Evolutionary conservation across 345 rosid genomes (phyloP), one percentile per base, ranked within the genome.

Genomic region (Geranium rotundifolium): DNA sequence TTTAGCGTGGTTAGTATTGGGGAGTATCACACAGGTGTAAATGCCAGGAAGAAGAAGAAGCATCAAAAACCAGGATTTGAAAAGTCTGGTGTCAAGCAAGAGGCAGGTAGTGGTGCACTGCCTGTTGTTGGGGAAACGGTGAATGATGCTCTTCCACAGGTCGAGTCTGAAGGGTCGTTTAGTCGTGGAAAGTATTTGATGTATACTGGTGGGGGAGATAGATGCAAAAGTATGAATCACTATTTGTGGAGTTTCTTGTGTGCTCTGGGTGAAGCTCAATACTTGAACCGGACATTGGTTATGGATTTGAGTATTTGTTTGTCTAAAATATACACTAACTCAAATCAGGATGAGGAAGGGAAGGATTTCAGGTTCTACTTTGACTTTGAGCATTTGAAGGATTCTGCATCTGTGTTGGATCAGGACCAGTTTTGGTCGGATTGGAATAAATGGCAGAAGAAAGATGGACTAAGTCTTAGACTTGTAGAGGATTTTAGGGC

Each of bases 221-320:
- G 90, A 79, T 93, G 95, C 73, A 88, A 93, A 83, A 87, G 83
- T 73, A 90, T 93, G 96, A 93, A 90, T 71, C 97, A 93, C 76
- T 93, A 72, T 62, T 72, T 90, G 64, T 93, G 97, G 99, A 90
- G 97, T 70, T 93, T 87, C 83, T 81, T 93, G 76, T 90, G 95
- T 82, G 91, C 99, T 34, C 69, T 86, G 39, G 99, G 96, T 23
- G 99, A 93, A 79, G 99, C 97, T 1, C 95, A 83, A 76, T 90
- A 87, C 78, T 69, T 87, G 81, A 93, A 93, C 70, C 74, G 96
- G 55, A 86, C 99, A 2, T 70, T 93, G 77, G 86, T 93, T 37
- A 84, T 93, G 91, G 96, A 93, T 81, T 73, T 93, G 81, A 77
- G 81, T 12, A 70, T 93, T 29, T 93, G 99, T 73, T 71, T 88